These are phyloP conservation scores for Zhuliangozyma blackwelliae DNA, from an alignment of 1,139 yeast species.

Conservation along the genomic window DNA sequence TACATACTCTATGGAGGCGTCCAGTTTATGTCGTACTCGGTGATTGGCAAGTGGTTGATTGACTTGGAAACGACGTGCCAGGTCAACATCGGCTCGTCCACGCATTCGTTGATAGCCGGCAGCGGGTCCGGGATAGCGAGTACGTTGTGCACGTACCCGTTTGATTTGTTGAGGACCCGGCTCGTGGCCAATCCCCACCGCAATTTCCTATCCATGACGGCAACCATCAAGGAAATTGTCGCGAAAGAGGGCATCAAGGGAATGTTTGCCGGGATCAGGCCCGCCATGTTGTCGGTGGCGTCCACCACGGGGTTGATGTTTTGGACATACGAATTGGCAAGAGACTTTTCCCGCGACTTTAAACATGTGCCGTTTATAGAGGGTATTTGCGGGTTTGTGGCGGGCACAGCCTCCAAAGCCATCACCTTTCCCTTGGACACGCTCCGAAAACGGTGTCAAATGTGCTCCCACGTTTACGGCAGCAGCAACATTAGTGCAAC, in stretches of 20 bases:
- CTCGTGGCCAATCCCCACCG: slow-evolving; percentile 56
- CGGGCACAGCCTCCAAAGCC: slow-evolving; percentile 73
- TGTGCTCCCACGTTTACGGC: slow-evolving; percentile 33
- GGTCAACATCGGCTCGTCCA: slow-evolving; percentile 28
- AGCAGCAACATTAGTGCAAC: slow-evolving; percentile 13
- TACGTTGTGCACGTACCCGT: slow-evolving; percentile 75
- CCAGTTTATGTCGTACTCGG: slow-evolving; percentile 73
- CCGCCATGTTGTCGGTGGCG: slow-evolving; percentile 62
- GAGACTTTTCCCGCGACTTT: slow-evolving; percentile 24
- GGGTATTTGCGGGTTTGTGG: slow-evolving; percentile 66
- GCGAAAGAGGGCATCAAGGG: slow-evolving; percentile 51
- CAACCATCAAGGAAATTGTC: slow-evolving; percentile 41
- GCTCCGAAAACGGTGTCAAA: slow-evolving; percentile 72
- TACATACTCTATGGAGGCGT: slow-evolving; percentile 80
- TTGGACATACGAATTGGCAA: slow-evolving; percentile 54
- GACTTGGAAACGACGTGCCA: slow-evolving; percentile 21
- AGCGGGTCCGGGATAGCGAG: slow-evolving; percentile 73
- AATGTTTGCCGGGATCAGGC: slow-evolving; percentile 57
- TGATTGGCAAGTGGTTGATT: slow-evolving; percentile 42
- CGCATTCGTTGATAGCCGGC: slow-evolving; percentile 64
- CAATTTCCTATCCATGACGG: slow-evolving; percentile 43
- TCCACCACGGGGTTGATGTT: slow-evolving; percentile 68
- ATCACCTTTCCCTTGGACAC: slow-evolving; percentile 84
- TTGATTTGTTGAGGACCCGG: slow-evolving; percentile 80
- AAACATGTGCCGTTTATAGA: slow-evolving; percentile 46